Conservation (phyloP, 2,329 filamentous ascomycete species). For the Ceratocystis eucalypticola region DNA sequence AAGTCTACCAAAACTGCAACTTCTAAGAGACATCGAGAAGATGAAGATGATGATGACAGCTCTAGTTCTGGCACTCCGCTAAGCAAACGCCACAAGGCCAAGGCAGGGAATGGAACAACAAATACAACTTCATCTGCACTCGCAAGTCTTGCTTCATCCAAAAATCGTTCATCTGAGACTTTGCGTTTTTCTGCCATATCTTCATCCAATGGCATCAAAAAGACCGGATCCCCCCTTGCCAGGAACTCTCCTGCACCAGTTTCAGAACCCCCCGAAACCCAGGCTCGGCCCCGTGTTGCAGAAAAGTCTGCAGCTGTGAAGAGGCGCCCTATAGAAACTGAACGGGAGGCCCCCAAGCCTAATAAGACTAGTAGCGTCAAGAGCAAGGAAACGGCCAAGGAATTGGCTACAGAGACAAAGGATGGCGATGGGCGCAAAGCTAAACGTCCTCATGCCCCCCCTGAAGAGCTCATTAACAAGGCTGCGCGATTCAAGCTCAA, state of each 20-base stretch:
- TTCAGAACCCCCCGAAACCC: conserved; percentile 12
- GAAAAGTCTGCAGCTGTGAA: conserved; percentile 26
- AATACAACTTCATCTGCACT: not conserved
- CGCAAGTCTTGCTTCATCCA: not conserved
- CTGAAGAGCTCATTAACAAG: conserved; percentile 35
- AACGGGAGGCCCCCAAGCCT: conserved; percentile 6
- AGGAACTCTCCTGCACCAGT: conserved; percentile 10
- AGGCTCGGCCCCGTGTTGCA: conserved; percentile 17
- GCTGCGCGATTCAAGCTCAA: conserved; percentile 42
- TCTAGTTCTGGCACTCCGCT: conserved; percentile 47
- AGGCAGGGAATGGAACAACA: conserved; percentile 24
- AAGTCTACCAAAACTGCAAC: conserved; percentile 22
- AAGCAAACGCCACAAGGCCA: conserved; percentile 43
- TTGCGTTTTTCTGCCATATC: conserved; percentile 11
- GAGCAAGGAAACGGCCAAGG: conserved; percentile 18
- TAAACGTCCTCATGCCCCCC: conserved; percentile 25
- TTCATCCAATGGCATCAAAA: conserved; percentile 9
- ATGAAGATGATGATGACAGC: conserved; percentile 38
- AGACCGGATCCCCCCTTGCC: conserved; percentile 10
- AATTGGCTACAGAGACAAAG: not conserved
- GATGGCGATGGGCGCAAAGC: conserved; percentile 20
- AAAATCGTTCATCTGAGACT: conserved; percentile 5
- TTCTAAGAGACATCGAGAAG: conserved; percentile 40
- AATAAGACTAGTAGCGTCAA: conserved; percentile 6
- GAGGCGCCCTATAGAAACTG: conserved; percentile 20